phyloP scores from a whole-genome alignment of 768 basidiomycete genomes.

The Pleurotus giganteus region DNA sequence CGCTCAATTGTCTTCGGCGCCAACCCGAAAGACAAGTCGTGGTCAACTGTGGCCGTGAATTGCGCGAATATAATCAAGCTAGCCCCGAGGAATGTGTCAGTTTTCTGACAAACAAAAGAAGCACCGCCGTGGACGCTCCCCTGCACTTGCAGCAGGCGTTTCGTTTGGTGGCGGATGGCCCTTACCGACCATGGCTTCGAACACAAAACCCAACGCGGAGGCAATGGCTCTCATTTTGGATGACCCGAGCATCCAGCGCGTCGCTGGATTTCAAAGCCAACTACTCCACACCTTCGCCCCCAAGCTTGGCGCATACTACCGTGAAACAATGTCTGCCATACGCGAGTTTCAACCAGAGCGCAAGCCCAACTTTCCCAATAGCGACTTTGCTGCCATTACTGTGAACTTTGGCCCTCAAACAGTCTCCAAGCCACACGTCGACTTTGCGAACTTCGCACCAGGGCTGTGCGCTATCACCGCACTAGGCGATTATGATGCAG shows the following conservation, averaged over 20 bases:
- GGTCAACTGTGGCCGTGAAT: background rate
- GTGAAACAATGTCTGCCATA: background rate
- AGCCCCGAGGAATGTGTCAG: background rate
- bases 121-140: background rate
- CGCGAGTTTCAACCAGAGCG: background rate
- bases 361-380: conserved; percentile 2
- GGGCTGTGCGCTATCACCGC: conserved; percentile 15
- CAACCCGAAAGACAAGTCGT: background rate
- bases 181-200: background rate
- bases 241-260: background rate
- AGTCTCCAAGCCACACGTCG: conserved; percentile 1
- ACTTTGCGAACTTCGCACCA: conserved; percentile 11
- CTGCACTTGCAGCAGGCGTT: background rate
- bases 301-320: background rate
- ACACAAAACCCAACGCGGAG: background rate
- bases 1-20: background rate
- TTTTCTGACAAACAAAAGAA: background rate
- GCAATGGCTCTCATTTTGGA: background rate
- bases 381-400: conserved; percentile 2
- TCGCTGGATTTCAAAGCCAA: background rate
- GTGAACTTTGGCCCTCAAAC: conserved; percentile 12
- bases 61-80: background rate
- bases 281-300: background rate
- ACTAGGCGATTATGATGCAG: conserved; percentile 9
- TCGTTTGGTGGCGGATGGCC: background rate